Percentiles rank a stretch among this genome's conserved stretches.
Evolutionary conservation across 2,329 filamentous ascomycete genomes (phyloP).

Genomic region (Tolypocladium tropicale): DNA sequence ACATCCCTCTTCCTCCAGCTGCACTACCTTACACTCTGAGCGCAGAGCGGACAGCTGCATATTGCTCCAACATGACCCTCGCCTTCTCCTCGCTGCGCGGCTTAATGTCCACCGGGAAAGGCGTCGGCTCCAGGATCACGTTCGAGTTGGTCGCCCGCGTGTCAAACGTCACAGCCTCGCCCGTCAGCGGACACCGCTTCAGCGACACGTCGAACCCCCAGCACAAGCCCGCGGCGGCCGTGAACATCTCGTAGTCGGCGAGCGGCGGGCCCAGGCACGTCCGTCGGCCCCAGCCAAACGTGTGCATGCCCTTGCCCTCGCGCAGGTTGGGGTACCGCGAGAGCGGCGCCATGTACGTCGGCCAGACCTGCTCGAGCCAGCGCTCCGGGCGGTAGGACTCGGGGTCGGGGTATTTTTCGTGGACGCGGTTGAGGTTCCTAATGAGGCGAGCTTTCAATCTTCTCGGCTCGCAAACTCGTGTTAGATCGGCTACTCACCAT

Average conservation of each 20-base stretch:
- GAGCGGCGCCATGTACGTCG: conserved; percentile 56
- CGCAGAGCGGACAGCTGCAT: not conserved
- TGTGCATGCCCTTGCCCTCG: conserved; percentile 46
- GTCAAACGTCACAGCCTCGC: conserved; percentile 31
- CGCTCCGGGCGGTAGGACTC: conserved; percentile 35
- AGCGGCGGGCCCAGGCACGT: not conserved
- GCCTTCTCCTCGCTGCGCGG: conserved; percentile 19
- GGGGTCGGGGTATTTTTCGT: not conserved
- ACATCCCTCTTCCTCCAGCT: not conserved
- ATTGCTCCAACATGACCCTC: not conserved
- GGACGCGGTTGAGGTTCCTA: not conserved
- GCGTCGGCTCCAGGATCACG: conserved; percentile 40
- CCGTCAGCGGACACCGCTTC: conserved; percentile 26
- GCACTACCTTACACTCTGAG: not conserved
- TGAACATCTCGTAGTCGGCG: not conserved
- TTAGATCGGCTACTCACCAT: not conserved
- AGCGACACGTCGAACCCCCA: not conserved
- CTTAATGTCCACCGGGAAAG: conserved; percentile 34
- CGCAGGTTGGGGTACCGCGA: conserved; percentile 52
- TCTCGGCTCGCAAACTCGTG: too few relatives aligned
- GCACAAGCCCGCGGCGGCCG: not conserved
- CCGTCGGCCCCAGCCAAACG: conserved; percentile 40
- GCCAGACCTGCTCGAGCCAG: conserved; percentile 52
- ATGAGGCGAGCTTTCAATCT: not conserved
- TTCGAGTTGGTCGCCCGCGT: conserved; percentile 40